A percentile compares a stretch with the other conserved stretches of the same genome.
These are phyloP conservation scores for Ilyonectria mors-panacis DNA, from an alignment of 2,329 filamentous ascomycete genomes.

Conservation along the genomic window DNA sequence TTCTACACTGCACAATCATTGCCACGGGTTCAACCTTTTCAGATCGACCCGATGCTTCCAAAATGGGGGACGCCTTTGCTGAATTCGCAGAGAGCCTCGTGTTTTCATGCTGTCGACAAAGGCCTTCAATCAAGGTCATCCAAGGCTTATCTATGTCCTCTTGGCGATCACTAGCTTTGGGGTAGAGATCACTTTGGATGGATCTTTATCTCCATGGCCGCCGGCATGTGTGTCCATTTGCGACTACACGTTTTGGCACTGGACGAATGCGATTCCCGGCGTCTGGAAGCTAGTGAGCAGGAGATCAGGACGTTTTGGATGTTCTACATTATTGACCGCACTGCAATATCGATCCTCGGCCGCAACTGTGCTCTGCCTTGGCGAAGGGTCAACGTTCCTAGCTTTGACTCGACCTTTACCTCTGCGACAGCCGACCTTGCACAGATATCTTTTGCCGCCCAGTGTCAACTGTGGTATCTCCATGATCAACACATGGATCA, in stretches of 20 bases:
- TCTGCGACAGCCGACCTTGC: conserved; percentile 2
- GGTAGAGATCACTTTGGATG: conserved; percentile 11
- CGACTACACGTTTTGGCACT: conserved; percentile 7
- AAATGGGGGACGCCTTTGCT: conserved; percentile 2
- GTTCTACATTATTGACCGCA: conserved; percentile 21
- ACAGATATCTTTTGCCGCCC: conserved; percentile 8
- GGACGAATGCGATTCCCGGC: conserved; percentile 13
- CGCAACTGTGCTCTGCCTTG: conserved; percentile 12
- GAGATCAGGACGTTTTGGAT: conserved; percentile 15
- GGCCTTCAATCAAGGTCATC: conserved; percentile 8
- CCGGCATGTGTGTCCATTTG: conserved; percentile 9
- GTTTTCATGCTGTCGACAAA: conserved; percentile 4
- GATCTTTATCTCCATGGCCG: conserved; percentile 23
- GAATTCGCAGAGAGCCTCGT: conserved; percentile 8
- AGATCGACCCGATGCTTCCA: not conserved
- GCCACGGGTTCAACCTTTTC: conserved; percentile 18
- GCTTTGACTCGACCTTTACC: conserved; percentile 9
- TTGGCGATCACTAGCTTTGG: conserved; percentile 3
- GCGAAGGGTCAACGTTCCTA: conserved; percentile 14
- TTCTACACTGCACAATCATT: conserved; percentile 12
- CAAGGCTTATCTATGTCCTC: conserved; percentile 17
- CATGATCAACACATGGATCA: conserved; percentile 13
- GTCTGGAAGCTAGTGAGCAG: conserved; percentile 7
- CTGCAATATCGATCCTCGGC: conserved; percentile 2
- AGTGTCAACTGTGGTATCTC: conserved; percentile 10